These are phyloP conservation scores for Strobilomyces echinocephalus DNA, from an alignment of 768 basidiomycete genomes.

Conservation along the genomic window DNA sequence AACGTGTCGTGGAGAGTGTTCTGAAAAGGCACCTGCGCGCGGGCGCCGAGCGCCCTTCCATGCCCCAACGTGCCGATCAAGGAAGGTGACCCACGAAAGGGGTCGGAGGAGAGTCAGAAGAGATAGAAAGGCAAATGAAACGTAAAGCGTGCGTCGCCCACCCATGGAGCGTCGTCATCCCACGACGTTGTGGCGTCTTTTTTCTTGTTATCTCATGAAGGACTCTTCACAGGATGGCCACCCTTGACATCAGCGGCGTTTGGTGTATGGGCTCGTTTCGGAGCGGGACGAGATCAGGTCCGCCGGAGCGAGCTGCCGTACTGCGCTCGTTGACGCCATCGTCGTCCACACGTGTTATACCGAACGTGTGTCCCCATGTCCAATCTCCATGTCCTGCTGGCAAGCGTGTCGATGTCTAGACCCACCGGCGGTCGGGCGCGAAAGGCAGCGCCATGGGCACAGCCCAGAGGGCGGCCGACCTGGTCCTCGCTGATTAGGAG, in stretches of 20 bases:
- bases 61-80: constrained; percentile 7
- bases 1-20: neutral
- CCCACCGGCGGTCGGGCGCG: neutral
- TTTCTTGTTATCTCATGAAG: neutral
- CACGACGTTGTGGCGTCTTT: neutral
- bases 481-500: constrained; percentile 13
- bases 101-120: neutral
- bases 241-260: neutral
- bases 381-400: neutral
- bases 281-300: constrained; percentile 9
- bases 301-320: neutral
- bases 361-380: constrained; percentile 4
- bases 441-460: neutral
- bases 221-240: neutral
- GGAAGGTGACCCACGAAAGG: constrained; percentile 3
- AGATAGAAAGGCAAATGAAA: neutral
- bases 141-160: neutral
- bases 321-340: neutral
- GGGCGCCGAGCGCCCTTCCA: neutral
- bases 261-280: neutral
- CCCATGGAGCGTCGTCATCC: neutral
- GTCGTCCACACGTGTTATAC: neutral
- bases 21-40: neutral
- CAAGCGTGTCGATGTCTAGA: neutral
- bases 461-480: neutral